Percentiles rank a stretch among this genome's conserved stretches.
These are phyloP conservation scores for Arthrobotrys sphaeroides DNA, from an alignment of 2,329 filamentous ascomycete species.

Conservation along the genomic window DNA sequence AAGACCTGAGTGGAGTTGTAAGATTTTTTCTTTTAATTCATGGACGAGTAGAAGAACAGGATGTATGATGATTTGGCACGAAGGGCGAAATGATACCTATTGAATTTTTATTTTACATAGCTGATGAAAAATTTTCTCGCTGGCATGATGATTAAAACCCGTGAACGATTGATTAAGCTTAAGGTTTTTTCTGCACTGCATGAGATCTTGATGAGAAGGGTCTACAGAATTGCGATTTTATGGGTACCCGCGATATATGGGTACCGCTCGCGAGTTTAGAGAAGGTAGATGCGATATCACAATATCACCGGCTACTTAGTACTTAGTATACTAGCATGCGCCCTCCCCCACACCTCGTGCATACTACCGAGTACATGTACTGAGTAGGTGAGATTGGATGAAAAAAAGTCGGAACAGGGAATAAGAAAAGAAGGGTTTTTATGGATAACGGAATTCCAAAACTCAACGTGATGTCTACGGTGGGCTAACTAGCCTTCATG, in stretches of 20 bases:
- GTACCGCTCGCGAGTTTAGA: background rate
- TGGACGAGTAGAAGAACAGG: background rate
- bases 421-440: background rate
- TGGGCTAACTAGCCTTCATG: background rate
- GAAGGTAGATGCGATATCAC: slow-evolving; percentile 21
- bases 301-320: no score
- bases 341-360: background rate
- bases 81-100: slow-evolving; percentile 11
- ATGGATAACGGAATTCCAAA: background rate
- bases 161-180: no score
- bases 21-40: slow-evolving; percentile 27
- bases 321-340: background rate
- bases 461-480: background rate
- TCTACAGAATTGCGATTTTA: background rate
- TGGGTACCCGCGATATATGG: no score
- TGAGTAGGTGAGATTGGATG: slow-evolving; percentile 27
- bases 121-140: slow-evolving; percentile 13
- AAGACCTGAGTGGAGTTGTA: slow-evolving; percentile 22
- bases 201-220: no score
- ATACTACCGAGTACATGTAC: background rate
- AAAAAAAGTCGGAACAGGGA: background rate
- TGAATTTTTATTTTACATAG: background rate
- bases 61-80: slow-evolving; percentile 53
- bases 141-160: no score
- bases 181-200: no score